These are phyloP conservation scores for Talaromyces rugulosus DNA, from an alignment of 2,329 filamentous ascomycete genomes.

Conservation along the genomic window DNA sequence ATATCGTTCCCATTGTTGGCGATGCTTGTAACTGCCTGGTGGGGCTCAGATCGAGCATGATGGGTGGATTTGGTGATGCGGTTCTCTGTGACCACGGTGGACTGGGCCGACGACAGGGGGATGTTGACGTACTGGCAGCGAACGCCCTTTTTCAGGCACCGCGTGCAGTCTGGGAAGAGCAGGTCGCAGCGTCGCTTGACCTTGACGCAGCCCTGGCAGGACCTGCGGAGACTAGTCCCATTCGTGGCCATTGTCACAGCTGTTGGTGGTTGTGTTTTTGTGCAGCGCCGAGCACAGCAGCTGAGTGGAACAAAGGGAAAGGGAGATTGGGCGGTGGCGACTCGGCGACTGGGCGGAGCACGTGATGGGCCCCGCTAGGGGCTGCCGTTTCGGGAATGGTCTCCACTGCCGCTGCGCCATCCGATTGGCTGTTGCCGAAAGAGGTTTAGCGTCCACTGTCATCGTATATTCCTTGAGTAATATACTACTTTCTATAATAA, in stretches of 20 bases:
- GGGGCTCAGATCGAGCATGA: not conserved
- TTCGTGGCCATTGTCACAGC: constrained; percentile 4
- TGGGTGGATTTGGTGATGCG: constrained; percentile 1
- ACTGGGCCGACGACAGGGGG: constrained; percentile 14
- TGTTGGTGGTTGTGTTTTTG: not conserved
- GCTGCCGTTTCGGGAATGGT: not conserved
- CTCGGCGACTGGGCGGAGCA: not conserved
- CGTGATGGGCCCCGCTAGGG: not conserved
- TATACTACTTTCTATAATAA: not conserved
- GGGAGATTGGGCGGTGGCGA: not conserved
- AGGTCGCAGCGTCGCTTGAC: constrained; percentile 27
- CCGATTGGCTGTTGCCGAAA: not conserved
- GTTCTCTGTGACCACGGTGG: not conserved
- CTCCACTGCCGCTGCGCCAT: not conserved
- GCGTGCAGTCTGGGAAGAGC: constrained; percentile 20
- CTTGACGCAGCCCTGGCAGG: constrained; percentile 24
- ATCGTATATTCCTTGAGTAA: not conserved
- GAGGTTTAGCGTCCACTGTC: constrained; percentile 7
- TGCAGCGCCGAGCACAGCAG: not conserved
- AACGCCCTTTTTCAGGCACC: constrained; percentile 19
- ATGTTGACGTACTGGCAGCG: constrained; percentile 24
- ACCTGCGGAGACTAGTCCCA: constrained; percentile 22
- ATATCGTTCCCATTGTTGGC: not conserved
- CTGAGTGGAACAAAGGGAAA: not conserved
- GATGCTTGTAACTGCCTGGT: not conserved